These are phyloP conservation scores for Danielia oregonensis DNA, from an alignment of 805 yeast species.

Conservation along the genomic window DNA sequence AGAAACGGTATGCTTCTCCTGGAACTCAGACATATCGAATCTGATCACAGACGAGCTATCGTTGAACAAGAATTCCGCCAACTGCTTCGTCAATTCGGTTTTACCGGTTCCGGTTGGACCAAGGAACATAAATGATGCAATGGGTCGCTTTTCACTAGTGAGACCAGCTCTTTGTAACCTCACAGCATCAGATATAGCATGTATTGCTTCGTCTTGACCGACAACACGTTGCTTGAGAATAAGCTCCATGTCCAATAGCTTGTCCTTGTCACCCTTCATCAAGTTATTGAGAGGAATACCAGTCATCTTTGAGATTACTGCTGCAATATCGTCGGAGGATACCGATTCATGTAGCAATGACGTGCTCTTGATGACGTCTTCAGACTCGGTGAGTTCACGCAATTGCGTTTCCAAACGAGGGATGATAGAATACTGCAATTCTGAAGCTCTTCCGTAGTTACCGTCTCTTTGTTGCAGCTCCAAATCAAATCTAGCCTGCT, in stretches of 20 bases:
- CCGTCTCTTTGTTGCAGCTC: slow-evolving; percentile 83
- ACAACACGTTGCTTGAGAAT: slow-evolving; percentile 74
- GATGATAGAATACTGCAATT: slow-evolving; percentile 79
- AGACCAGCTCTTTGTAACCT: slow-evolving; percentile 95
- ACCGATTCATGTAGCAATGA: slow-evolving; percentile 81
- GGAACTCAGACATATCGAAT: slow-evolving; percentile 98
- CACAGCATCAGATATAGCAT: slow-evolving; percentile 88
- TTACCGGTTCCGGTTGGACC: slow-evolving; percentile 99
- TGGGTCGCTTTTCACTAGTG: slow-evolving; percentile 91
- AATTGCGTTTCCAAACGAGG: slow-evolving; percentile 72
- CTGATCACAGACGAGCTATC: slow-evolving; percentile 83
- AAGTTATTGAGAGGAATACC: slow-evolving; percentile 92
- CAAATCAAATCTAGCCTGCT: slow-evolving; percentile 76
- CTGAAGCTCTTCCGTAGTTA: slow-evolving; percentile 84
- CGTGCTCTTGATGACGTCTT: slow-evolving; percentile 24
- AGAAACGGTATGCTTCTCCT: slow-evolving; percentile 87
- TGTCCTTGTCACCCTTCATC: slow-evolving; percentile 92
- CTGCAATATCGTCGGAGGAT: slow-evolving; percentile 89
- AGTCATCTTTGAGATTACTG: slow-evolving; percentile 89
- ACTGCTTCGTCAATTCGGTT: slow-evolving; percentile 89
- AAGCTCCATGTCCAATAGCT: slow-evolving; percentile 81
- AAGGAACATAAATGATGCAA: slow-evolving; percentile 92
- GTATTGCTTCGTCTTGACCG: slow-evolving; percentile 95
- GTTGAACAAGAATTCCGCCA: slow-evolving; percentile 89
- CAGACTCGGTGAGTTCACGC: slow-evolving; percentile 40